A percentile compares a stretch with the other conserved stretches of the same genome.
Conservation (phyloP, 2,329 filamentous ascomycete species). For the Didymella sp. region DNA sequence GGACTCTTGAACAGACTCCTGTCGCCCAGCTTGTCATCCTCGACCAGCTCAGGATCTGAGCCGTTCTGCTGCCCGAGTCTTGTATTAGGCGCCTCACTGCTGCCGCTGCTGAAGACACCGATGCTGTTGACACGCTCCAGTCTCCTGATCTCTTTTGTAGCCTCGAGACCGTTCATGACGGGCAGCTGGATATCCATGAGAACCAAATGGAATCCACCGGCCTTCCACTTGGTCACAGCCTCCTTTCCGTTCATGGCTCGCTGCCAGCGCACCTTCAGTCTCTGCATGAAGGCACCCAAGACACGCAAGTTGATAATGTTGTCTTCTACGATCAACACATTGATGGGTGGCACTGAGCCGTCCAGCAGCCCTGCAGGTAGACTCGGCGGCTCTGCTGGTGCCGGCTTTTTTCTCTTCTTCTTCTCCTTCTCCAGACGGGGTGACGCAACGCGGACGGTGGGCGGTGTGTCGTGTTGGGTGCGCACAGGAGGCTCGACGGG, state of each 20-base stretch:
- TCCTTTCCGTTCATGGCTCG: slow-evolving; percentile 96
- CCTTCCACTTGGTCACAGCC: slow-evolving; percentile 90
- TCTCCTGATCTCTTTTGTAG: slow-evolving; percentile 90
- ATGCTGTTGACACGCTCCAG: slow-evolving; percentile 91
- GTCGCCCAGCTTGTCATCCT: slow-evolving; percentile 73
- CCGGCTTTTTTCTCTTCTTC: slow-evolving; percentile 54
- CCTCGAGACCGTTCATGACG: slow-evolving; percentile 93
- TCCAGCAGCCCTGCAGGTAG: slow-evolving; percentile 71
- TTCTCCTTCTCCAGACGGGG: slow-evolving; percentile 61
- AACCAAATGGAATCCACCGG: slow-evolving; percentile 92
- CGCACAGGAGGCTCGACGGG: slow-evolving; percentile 53
- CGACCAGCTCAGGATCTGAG: slow-evolving; percentile 51
- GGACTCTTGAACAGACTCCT: slow-evolving; percentile 84
- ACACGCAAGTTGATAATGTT: slow-evolving; percentile 97
- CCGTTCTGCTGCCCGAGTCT: slow-evolving; percentile 50
- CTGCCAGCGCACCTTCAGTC: slow-evolving; percentile 93
- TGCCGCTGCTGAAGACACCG: slow-evolving; percentile 75
- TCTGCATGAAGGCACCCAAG: slow-evolving; percentile 93
- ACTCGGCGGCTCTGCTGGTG: slow-evolving; percentile 42
- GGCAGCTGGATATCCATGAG: slow-evolving; percentile 99
- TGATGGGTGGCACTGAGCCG: slow-evolving; percentile 89
- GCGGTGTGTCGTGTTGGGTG: slow-evolving; percentile 50
- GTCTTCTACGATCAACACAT: slow-evolving; percentile 96
- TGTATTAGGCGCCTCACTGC: slow-evolving; percentile 51
- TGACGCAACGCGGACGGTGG: slow-evolving; percentile 59